phyloP scores from a whole-genome alignment of 2,329 filamentous ascomycete species.

The Colletotrichum tofieldiae region DNA sequence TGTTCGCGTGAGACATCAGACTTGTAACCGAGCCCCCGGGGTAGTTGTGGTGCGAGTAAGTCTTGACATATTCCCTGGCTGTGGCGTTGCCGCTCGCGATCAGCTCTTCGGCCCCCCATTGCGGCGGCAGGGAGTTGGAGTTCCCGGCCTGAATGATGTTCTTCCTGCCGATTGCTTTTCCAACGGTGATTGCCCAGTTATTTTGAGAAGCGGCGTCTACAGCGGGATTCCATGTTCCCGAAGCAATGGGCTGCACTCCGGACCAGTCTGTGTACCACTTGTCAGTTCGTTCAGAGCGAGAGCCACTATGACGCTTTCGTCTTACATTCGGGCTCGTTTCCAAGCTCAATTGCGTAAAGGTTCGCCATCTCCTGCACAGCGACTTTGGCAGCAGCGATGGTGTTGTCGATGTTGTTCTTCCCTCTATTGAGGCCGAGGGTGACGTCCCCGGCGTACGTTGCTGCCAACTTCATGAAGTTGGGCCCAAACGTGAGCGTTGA shows the following conservation, averaged over 20 bases:
- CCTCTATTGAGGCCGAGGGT: slow-evolving; percentile 69
- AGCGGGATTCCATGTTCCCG: slow-evolving; percentile 54
- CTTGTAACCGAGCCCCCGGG: slow-evolving; percentile 59
- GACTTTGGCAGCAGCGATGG: slow-evolving; percentile 64
- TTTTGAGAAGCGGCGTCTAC: slow-evolving; percentile 58
- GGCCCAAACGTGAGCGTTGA: slow-evolving; percentile 66
- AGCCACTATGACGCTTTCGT: background rate
- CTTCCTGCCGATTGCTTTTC: slow-evolving; percentile 52
- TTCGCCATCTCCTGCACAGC: slow-evolving; percentile 63
- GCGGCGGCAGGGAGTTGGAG: slow-evolving; percentile 54
- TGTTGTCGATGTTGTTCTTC: slow-evolving; percentile 68
- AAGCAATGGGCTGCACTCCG: slow-evolving; percentile 56
- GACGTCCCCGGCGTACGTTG: slow-evolving; percentile 64
- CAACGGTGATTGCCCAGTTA: slow-evolving; percentile 55
- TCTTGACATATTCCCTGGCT: slow-evolving; percentile 56
- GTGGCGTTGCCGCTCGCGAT: slow-evolving; percentile 56
- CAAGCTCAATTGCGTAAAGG: slow-evolving; percentile 68
- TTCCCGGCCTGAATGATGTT: slow-evolving; percentile 60
- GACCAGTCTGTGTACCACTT: slow-evolving; percentile 50
- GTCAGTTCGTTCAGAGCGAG: background rate
- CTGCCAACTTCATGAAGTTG: slow-evolving; percentile 66
- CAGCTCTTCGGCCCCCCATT: slow-evolving; percentile 57
- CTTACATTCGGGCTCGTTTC: slow-evolving; percentile 72
- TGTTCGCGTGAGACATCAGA: slow-evolving; percentile 62
- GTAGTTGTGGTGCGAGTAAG: slow-evolving; percentile 66